Conservation (phyloP, 257 asterid genomes). For the Salvia splendens region DNA sequence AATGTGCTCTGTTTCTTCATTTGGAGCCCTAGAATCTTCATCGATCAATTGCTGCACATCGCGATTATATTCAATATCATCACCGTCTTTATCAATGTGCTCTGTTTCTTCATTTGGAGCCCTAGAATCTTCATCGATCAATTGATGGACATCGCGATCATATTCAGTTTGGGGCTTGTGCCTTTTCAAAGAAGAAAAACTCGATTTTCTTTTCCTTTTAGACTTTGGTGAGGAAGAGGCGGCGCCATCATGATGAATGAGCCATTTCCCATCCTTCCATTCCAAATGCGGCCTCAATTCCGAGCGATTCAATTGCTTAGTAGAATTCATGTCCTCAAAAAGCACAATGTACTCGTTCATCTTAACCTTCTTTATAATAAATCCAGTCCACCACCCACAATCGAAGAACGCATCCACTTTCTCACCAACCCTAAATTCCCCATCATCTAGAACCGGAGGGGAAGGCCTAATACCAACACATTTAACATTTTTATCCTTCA, state of each 20-base stretch:
- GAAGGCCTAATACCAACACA: constrained; percentile 55
- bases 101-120: background rate
- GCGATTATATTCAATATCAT: too few species aligned
- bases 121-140: too few species aligned
- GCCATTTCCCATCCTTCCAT: constrained; percentile 74
- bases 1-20: too few species aligned
- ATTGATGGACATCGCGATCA: background rate
- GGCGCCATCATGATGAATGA: constrained; percentile 8
- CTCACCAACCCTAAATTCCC: constrained; percentile 41
- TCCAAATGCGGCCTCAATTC: constrained; percentile 74
- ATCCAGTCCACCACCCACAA: constrained; percentile 64
- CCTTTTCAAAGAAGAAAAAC: background rate
- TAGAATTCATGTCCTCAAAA: constrained; percentile 40
- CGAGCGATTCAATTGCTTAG: constrained; percentile 37
- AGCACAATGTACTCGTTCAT: constrained; percentile 48
- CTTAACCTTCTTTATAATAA: constrained; percentile 48
- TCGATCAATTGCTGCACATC: too few species aligned
- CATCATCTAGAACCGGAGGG: constrained; percentile 54
- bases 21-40: background rate
- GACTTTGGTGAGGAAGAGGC: background rate
- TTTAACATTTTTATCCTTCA: constrained; percentile 36
- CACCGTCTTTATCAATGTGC: too few species aligned
- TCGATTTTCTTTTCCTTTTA: background rate
- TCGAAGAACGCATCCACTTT: constrained; percentile 62
- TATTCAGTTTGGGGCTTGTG: background rate